Evolutionary conservation across 2,329 filamentous ascomycete genomes (phyloP).

Genomic region (Diaporthe batatas): DNA sequence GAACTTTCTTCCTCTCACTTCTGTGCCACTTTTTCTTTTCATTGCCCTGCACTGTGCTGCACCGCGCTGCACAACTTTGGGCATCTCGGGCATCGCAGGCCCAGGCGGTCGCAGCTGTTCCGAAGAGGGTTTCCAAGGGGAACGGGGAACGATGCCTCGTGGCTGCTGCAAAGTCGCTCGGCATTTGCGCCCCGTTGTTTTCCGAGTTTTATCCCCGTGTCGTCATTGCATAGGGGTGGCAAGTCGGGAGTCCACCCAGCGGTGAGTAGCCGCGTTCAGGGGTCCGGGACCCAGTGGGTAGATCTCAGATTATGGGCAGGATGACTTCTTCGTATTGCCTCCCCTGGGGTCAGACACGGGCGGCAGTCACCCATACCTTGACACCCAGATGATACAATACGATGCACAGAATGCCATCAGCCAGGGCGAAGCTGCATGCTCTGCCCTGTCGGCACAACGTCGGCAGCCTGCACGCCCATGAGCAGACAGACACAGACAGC

Average conservation of each 20-base stretch:
- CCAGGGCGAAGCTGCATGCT: not conserved
- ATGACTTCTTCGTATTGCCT: conserved; percentile 27
- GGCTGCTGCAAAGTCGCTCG: conserved; percentile 6
- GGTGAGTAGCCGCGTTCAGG: conserved; percentile 35
- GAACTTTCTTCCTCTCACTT: conserved; percentile 4
- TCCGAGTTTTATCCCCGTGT: conserved; percentile 31
- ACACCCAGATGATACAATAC: conserved; percentile 12
- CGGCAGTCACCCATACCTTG: conserved; percentile 40
- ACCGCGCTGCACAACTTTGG: not conserved
- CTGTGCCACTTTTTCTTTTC: not conserved
- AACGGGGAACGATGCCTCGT: not conserved
- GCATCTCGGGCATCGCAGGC: not conserved
- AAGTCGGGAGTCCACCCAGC: conserved; percentile 28
- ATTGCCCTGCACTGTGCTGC: not conserved
- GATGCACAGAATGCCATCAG: not conserved
- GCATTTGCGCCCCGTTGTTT: conserved; percentile 1
- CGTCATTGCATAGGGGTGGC: conserved; percentile 29
- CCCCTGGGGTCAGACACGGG: conserved; percentile 32
- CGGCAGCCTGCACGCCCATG: not conserved
- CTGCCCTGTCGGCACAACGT: not conserved
- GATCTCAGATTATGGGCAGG: conserved; percentile 29
- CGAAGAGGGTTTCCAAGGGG: not conserved
- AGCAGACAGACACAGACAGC: not conserved
- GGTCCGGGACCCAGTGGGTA: conserved; percentile 38
- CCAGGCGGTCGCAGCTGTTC: not conserved